Evolutionary conservation across 768 basidiomycete species (phyloP).

Genomic region (Clitopilus passeckerianus): DNA sequence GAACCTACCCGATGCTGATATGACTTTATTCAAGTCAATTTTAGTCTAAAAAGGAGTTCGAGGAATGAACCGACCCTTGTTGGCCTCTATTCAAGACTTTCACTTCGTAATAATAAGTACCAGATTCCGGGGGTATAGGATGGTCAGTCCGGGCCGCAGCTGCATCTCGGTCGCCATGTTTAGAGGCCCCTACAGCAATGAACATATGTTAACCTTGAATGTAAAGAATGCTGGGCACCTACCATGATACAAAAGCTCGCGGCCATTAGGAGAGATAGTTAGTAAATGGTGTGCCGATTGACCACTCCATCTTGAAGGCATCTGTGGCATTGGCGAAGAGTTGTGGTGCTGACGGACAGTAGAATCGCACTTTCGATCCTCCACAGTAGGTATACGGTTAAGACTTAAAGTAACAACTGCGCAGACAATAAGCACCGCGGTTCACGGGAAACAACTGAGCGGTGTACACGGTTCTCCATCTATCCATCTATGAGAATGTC

Average conservation of each 20-base stretch:
- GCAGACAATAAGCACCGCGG: too few species aligned
- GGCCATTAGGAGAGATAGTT: conserved; percentile 63
- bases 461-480: too few species aligned
- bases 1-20: conserved; percentile 72
- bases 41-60: conserved; percentile 6
- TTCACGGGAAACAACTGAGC: too few species aligned
- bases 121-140: conserved; percentile 79
- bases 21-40: conserved; percentile 42
- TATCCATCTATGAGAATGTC: too few species aligned
- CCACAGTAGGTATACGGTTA: too few species aligned
- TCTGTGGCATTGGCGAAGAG: too few species aligned
- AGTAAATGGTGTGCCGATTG: conserved; percentile 27
- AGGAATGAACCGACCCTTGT: conserved; percentile 55
- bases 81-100: conserved; percentile 75
- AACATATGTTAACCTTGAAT: background rate
- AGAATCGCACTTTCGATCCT: too few species aligned
- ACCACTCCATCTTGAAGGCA: too few species aligned
- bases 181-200: conserved; percentile 37
- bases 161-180: conserved; percentile 72
- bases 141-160: conserved; percentile 75
- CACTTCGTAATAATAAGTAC: conserved; percentile 94
- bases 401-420: too few species aligned
- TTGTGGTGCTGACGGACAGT: too few species aligned
- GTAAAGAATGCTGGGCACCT: conserved; percentile 6
- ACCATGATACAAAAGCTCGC: conserved; percentile 73